Base-by-base conservation (phyloP, 805 yeast genomes). In the Aciculoconidium aculeatum region DNA sequence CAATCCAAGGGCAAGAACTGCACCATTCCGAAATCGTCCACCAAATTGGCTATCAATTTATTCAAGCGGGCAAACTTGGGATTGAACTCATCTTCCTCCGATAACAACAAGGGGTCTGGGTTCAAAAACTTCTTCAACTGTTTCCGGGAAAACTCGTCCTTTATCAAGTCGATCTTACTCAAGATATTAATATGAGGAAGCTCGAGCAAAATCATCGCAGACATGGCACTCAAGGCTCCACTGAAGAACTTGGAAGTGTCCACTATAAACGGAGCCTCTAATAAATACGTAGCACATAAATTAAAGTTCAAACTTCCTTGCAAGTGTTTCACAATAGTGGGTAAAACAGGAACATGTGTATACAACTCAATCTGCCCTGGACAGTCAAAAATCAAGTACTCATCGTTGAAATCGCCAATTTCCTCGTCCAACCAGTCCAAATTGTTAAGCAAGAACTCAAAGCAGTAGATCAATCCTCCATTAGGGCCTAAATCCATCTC, bases 11-110 rank as follows among this genome's bases (percentile, higher is more conserved):
- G 97, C 41, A 92, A 61, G 49, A 87, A 92, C 52, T 92, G 96
- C 3, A 92, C 96, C 99, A 92, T 92, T 5, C 98, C 98, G 53
- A 92, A 92, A 47, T 92, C 99, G 50, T 92, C 97, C 19, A 88
- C 94, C 42, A 92, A 64, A 39, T 81, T 77, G 0, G 96, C 96
- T 42, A 92, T 87, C 10, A 88, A 72, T 42, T 72, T 72, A 52
- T 86, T 90, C 36, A 92, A 67, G 37, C 67, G 74, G 21, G 77
- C 70, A 48, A 77, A 90, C 46, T 71, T 79, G 8, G 75, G 74
- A 44, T 72, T 74, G 15, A 40, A 45, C 17, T 58, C 61, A 27
- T 45, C 49, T 15, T 48, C 54, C 14, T 36, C 41, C 31, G 69
- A 69, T 40, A 92, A 56, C 22, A 92, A 53, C 35, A 84, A 55